phyloP scores from a whole-genome alignment of 1,284 basidiomycete genomes.

The Tilletia walkeri region DNA sequence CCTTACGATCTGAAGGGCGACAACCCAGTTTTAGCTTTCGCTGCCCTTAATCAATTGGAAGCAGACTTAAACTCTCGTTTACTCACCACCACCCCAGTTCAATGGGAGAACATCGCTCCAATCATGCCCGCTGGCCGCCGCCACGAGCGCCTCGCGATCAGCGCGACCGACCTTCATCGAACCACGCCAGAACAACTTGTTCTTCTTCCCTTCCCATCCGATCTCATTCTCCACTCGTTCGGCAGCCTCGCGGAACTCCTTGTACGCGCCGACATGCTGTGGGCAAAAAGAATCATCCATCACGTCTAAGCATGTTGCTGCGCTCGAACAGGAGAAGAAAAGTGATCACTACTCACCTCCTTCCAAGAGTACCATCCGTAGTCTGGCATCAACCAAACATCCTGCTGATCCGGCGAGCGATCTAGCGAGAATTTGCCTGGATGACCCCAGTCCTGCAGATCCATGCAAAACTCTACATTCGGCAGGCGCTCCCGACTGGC shows the following conservation, averaged over 20 bases:
- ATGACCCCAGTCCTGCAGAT: slow-evolving; percentile 46
- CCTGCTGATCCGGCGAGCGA: slow-evolving; percentile 36
- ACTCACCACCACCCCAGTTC: slow-evolving; percentile 29
- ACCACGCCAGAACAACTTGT: slow-evolving; percentile 47
- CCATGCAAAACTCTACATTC: slow-evolving; percentile 52
- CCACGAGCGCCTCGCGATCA: slow-evolving; percentile 40
- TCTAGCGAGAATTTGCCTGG: slow-evolving; percentile 49
- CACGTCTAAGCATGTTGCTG: too few relatives aligned
- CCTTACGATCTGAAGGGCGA: slow-evolving; percentile 17
- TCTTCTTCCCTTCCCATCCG: slow-evolving; percentile 37
- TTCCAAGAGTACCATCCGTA: slow-evolving; percentile 50
- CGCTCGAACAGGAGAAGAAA: too few relatives aligned
- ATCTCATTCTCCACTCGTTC: slow-evolving; percentile 31
- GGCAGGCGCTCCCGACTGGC: slow-evolving; percentile 43
- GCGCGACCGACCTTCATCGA: slow-evolving; percentile 45
- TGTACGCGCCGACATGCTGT: slow-evolving; percentile 32
- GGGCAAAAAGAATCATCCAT: too few relatives aligned
- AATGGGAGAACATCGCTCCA: slow-evolving; percentile 46
- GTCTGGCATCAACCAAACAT: slow-evolving; percentile 54
- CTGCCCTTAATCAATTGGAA: too few relatives aligned
- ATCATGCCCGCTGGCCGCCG: slow-evolving; percentile 28
- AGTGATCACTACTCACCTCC: slow-evolving; percentile 1
- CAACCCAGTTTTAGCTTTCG: too few relatives aligned
- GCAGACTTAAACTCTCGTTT: too few relatives aligned
- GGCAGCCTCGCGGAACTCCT: slow-evolving; percentile 37